Evolutionary conservation across 202 grass and related monocot species (phyloP).

Genomic region (Saccharum hybrid): DNA sequence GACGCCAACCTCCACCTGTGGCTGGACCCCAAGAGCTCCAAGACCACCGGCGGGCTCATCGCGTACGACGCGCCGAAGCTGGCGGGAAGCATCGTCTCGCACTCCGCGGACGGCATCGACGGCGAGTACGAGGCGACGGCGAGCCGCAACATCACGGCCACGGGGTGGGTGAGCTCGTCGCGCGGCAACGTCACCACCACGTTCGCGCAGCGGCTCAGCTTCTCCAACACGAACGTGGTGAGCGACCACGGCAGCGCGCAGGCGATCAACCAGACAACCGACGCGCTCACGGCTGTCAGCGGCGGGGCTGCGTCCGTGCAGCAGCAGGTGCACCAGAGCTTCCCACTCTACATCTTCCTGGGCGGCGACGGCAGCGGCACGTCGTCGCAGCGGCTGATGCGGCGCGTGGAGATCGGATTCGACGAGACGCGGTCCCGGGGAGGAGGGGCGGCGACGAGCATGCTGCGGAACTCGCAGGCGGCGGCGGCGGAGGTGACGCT

Average conservation of each 20-base stretch:
- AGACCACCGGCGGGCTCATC: conserved; percentile 52
- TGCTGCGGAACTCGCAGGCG: conserved; percentile 61
- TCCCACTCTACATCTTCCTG: conserved; percentile 71
- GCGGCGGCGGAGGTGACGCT: conserved; percentile 66
- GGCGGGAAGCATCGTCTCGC: conserved; percentile 31
- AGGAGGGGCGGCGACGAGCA: conserved; percentile 41
- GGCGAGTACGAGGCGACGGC: conserved; percentile 60
- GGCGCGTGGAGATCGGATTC: conserved; percentile 59
- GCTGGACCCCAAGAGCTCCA: conserved; percentile 56
- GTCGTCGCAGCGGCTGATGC: conserved; percentile 52
- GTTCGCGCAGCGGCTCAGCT: conserved; percentile 62
- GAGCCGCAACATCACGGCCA: conserved; percentile 60
- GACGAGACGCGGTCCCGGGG: conserved; percentile 42
- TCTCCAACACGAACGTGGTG: conserved; percentile 64
- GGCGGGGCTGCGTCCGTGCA: conserved; percentile 12
- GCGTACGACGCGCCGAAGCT: conserved; percentile 66
- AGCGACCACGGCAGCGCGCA: conserved; percentile 54
- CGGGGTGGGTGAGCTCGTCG: conserved; percentile 79
- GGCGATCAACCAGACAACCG: conserved; percentile 68
- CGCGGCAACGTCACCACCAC: conserved; percentile 76
- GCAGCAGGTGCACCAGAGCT: conserved; percentile 59
- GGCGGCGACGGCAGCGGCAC: conserved; percentile 57
- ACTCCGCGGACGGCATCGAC: conserved; percentile 59
- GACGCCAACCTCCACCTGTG: conserved; percentile 91
- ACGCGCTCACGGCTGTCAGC: conserved; percentile 33